phyloP scores from a whole-genome alignment of 208 protist genomes.

The Trypanosoma scelopori region DNA sequence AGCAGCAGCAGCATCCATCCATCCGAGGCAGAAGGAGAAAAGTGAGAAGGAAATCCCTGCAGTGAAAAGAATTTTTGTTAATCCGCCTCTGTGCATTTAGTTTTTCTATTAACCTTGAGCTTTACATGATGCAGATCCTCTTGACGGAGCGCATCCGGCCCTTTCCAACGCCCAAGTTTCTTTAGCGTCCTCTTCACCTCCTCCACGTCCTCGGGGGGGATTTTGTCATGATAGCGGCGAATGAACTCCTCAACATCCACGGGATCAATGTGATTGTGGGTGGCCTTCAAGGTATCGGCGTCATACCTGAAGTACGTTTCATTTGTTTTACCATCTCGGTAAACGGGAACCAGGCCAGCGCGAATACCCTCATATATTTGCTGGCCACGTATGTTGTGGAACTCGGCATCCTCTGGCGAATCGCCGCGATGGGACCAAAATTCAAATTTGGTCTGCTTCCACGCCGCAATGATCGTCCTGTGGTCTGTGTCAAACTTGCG shows the following conservation, averaged over 20 bases:
- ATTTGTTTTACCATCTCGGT: slow-evolving; percentile 67
- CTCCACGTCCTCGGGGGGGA: slow-evolving; percentile 61
- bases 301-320: slow-evolving; percentile 82
- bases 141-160: slow-evolving; percentile 62
- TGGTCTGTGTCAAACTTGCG: slow-evolving; percentile 88
- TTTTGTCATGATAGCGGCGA: slow-evolving; percentile 78
- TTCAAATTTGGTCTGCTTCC: slow-evolving; percentile 89
- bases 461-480: slow-evolving; percentile 79
- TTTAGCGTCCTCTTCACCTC: slow-evolving; percentile 70
- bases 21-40: background rate
- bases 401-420: slow-evolving; percentile 42
- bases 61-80: slow-evolving; percentile 1
- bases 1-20: background rate
- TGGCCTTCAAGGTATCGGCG: slow-evolving; percentile 72
- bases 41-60: background rate
- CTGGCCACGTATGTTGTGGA: slow-evolving; percentile 76
- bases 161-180: slow-evolving; percentile 74
- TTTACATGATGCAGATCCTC: slow-evolving; percentile 72
- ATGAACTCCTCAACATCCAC: slow-evolving; percentile 78
- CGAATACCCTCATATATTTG: slow-evolving; percentile 78
- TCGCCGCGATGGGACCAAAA: slow-evolving; percentile 70
- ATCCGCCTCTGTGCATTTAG: slow-evolving; percentile 73
- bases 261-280: slow-evolving; percentile 83
- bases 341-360: slow-evolving; percentile 71
- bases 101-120: slow-evolving; percentile 52